Evolutionary conservation across 495 filamentous ascomycete species (phyloP).

Genomic region (Platismatia glauca): DNA sequence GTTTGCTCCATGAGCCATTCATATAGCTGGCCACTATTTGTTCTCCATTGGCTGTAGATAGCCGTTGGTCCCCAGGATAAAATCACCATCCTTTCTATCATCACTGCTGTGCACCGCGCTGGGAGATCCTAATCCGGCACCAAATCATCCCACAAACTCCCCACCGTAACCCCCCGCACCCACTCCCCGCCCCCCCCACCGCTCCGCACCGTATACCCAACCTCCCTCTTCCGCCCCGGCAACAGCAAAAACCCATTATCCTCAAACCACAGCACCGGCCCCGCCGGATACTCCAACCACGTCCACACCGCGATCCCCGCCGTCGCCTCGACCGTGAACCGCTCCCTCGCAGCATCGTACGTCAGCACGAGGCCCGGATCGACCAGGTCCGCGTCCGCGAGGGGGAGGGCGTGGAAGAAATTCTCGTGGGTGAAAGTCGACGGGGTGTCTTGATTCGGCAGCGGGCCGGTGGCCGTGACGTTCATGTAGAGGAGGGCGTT

Average conservation of each 20-base stretch:
- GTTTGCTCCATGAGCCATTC: too few species aligned
- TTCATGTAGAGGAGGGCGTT: conserved; percentile 49
- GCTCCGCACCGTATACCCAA: conserved; percentile 42
- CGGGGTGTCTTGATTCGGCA: conserved; percentile 43
- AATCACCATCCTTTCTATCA: too few species aligned
- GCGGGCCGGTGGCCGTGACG: conserved; percentile 42
- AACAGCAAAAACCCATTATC: conserved; percentile 51
- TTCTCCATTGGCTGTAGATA: too few species aligned
- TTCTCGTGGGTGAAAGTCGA: conserved; percentile 48
- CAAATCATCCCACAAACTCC: conserved; percentile 59
- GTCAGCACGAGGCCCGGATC: conserved; percentile 46
- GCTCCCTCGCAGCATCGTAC: conserved; percentile 30
- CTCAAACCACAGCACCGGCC: conserved; percentile 50
- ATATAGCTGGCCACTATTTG: too few species aligned
- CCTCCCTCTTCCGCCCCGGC: conserved; percentile 43
- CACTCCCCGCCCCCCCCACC: conserved; percentile 41
- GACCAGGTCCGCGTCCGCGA: conserved; percentile 44
- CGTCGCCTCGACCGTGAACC: conserved; percentile 50
- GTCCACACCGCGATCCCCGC: conserved; percentile 55
- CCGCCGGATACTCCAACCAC: conserved; percentile 55
- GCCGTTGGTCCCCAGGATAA: too few species aligned
- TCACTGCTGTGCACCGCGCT: too few species aligned
- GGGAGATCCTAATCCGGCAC: conserved; percentile 20
- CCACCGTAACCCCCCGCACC: conserved; percentile 45
- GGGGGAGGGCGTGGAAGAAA: conserved; percentile 44